Evolutionary conservation across 306 rosid species (phyloP).

Genomic region (Medicago ruthenica): DNA sequence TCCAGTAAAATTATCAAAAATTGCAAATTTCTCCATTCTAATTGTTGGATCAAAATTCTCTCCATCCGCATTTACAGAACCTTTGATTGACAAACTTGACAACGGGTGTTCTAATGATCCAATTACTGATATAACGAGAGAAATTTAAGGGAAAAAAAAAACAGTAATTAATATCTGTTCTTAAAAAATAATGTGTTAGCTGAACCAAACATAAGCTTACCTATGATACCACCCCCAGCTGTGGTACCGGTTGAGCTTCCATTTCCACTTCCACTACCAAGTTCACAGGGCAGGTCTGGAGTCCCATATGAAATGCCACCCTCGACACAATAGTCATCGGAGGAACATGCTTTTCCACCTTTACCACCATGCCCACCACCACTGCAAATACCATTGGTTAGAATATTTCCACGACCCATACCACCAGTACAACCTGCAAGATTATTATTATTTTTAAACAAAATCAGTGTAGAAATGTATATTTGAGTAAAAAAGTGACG

Average conservation of each 20-base stretch:
- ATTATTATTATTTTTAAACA: conserved; percentile 9
- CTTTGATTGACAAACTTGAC: conserved; percentile 81
- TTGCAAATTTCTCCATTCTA: conserved; percentile 35
- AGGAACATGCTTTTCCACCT: conserved; percentile 78
- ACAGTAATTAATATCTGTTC: conserved; percentile 22
- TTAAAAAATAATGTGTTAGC: conserved; percentile 22
- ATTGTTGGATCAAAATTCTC: conserved; percentile 60
- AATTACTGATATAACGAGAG: conserved; percentile 62
- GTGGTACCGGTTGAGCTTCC: conserved; percentile 61
- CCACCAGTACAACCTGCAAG: conserved; percentile 89
- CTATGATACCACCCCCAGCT: conserved; percentile 94
- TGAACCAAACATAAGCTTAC: conserved; percentile 57
- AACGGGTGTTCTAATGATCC: conserved; percentile 91
- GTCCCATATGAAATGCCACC: conserved; percentile 92
- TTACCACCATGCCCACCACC: conserved; percentile 99
- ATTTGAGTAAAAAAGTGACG: conserved; percentile 24
- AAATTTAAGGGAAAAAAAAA: background rate
- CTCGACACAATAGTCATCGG: conserved; percentile 50
- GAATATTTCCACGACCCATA: conserved; percentile 69
- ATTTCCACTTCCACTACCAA: conserved; percentile 98
- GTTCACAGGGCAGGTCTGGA: conserved; percentile 88
- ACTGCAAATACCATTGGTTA: conserved; percentile 77
- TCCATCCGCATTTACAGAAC: conserved; percentile 80
- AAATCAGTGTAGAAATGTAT: conserved; percentile 24
- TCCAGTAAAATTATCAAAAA: conserved; percentile 52